Evolutionary conservation across 1,139 yeast species (phyloP), one percentile per base, ranked within the genome.

Genomic region (Saccharomyces hybrid): DNA sequence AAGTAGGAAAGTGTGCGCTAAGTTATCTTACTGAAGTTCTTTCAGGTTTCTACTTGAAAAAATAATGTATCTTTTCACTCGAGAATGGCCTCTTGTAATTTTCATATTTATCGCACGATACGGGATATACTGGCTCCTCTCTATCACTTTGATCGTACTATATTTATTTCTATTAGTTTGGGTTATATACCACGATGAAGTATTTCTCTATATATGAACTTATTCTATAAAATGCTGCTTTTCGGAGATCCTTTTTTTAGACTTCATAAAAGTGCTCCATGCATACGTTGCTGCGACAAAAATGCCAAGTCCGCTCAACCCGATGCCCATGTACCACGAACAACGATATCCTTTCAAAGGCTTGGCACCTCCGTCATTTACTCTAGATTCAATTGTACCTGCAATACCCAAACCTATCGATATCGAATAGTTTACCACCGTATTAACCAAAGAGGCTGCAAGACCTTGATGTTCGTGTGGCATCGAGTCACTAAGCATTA

Each of bases 391-490:
- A n/a, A 80, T 84, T 0, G 84, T 78, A 2, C 85, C 85, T 2
- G 88, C 84, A 50, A 83, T 68, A 0, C 88, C 88, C 48, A 84
- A 74, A 1, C 86, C 86, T 31, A 83, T 69, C 0, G 87, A 77
- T 49, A 83, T 80, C 13, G 86, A 78, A 63, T 83, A 84, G 64
- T 83, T 83, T 41, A 82, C 82, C 52, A 78, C 75, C 0, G 88
- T 82, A 4, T 81, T 76, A 2, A 83, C 81, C 54, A 84, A 71
- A 0, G 87, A 80, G 0, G 84, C 88, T 0, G 88, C 85, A 53
- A 82, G 74, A 4, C 88, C 89, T 64, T 84, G 88, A 56, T 79
- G 76, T 25, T 76, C 69, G 48, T 71, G 67, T 0, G 86, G 85
- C 32, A 83, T 72, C 14, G 74, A 69, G 49, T 76, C 71, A 42